Base-by-base conservation (phyloP, 805 yeast genomes). In the Candida oleophila region DNA sequence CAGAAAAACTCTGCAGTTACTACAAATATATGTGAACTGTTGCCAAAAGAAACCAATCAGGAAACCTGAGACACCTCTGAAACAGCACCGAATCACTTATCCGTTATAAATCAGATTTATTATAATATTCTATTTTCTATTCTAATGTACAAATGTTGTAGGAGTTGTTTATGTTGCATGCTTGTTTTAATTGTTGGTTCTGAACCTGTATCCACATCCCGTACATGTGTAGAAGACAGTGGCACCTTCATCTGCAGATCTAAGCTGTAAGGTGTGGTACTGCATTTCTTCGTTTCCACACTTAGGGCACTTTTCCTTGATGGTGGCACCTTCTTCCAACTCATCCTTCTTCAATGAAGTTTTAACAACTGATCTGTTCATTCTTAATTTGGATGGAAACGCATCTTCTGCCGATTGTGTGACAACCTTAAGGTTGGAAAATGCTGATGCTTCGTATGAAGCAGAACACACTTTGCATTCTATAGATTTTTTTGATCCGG, bases 161-260 rank as follows among this genome's bases (percentile, higher is more conserved):
- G 30, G 36, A 33, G 18, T 4, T 33, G 36, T 8, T 7, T 4
- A 7, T 33, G 22, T 14, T 32, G 43, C 25, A 52, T 54, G 94
- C 65, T 94, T 94, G 67, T 94, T 92, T 52, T 54, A 92, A 65
- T 94, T 94, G 67, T 94, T 92, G 33, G 97, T 91, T 74, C 97
- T 85, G 76, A 88, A 91, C 60, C 89, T 83, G 77, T 92, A 89
- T 38, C 91, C 90, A 78, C 99, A 94, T 37, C 79, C 72, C 1
- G 96, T 85, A 74, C 99, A 94, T 1, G 99, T 92, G 71, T 94
- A 95, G 65, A 94, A 94, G 32, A 94, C 98, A 8, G 99, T 94
- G 22, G 99, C 96, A 78, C 99, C 99, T 78, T 94, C 99, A 77
- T 94, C 99, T 1, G 99, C 99, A 45, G 96, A 87, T 71, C 99